Evolutionary conservation across 805 yeast species (phyloP).

Genomic region (Candida coleopterorum): DNA sequence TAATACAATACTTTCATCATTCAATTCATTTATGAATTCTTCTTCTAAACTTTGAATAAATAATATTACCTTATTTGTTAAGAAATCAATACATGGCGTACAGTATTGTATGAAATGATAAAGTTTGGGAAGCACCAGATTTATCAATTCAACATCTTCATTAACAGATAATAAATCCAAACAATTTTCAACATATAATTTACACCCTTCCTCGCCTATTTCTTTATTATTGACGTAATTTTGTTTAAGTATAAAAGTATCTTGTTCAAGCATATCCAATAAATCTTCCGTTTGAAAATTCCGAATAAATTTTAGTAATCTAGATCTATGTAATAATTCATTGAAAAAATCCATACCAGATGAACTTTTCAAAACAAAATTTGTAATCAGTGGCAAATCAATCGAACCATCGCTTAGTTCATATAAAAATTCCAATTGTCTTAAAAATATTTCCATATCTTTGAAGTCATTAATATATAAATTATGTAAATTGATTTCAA

Average conservation of each 20-base stretch:
- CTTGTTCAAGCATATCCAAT: slow-evolving; percentile 1
- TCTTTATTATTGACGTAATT: not conserved
- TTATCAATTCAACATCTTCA: not conserved
- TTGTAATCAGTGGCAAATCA: slow-evolving; percentile 16
- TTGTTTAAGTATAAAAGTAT: not conserved
- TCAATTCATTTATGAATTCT: not conserved
- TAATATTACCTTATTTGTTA: slow-evolving; percentile 2
- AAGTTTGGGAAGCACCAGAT: slow-evolving; percentile 4
- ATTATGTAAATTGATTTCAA: not conserved
- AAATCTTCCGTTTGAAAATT: not conserved
- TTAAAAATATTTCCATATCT: slow-evolving; percentile 12
- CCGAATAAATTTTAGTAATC: slow-evolving; percentile 1
- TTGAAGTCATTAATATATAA: not conserved
- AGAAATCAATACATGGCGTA: not conserved
- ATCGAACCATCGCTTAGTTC: slow-evolving; percentile 9
- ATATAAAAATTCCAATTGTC: slow-evolving; percentile 11
- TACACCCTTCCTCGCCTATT: not conserved
- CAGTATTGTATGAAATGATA: slow-evolving; percentile 1
- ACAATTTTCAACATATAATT: not conserved
- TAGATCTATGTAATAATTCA: not conserved
- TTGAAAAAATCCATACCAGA: not conserved
- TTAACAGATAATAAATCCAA: not conserved
- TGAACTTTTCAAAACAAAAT: slow-evolving; percentile 7
- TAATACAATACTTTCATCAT: slow-evolving; percentile 20
- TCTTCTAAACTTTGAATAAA: slow-evolving; percentile 1